phyloP scores from a whole-genome alignment of 495 filamentous ascomycete species.

The Pseudoneurospora amorphoporcata region DNA sequence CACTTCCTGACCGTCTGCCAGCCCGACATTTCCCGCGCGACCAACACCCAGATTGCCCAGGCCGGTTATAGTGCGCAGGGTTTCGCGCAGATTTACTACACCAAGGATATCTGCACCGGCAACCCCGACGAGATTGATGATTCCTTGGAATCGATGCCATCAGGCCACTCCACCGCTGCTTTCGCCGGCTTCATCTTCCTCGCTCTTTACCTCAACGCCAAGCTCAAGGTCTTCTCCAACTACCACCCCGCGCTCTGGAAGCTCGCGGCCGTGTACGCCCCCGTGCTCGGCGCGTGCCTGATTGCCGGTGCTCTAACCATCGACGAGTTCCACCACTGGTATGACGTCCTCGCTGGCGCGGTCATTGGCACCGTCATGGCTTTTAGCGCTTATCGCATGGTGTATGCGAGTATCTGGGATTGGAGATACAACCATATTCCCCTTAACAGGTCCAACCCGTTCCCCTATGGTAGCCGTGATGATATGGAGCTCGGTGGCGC shows the following conservation, averaged over 20 bases:
- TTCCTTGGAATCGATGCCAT: slow-evolving; percentile 48
- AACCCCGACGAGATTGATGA: slow-evolving; percentile 35
- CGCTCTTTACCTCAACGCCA: slow-evolving; percentile 54
- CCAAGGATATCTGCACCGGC: slow-evolving; percentile 36
- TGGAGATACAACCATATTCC: slow-evolving; percentile 46
- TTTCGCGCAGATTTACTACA: slow-evolving; percentile 38
- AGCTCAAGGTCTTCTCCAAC: slow-evolving; percentile 50
- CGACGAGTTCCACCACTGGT: slow-evolving; percentile 53
- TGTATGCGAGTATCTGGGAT: slow-evolving; percentile 49
- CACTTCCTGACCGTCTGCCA: slow-evolving; percentile 49
- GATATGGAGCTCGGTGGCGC: slow-evolving; percentile 28
- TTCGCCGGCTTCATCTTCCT: slow-evolving; percentile 50
- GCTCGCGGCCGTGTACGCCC: slow-evolving; percentile 44
- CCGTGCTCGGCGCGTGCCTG: slow-evolving; percentile 46
- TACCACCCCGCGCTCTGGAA: slow-evolving; percentile 57
- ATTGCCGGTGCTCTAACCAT: slow-evolving; percentile 51
- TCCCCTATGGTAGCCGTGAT: slow-evolving; percentile 18
- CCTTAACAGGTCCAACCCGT: slow-evolving; percentile 28
- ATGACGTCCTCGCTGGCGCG: slow-evolving; percentile 47
- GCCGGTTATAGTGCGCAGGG: slow-evolving; percentile 18
- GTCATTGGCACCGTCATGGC: slow-evolving; percentile 49
- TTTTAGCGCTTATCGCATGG: slow-evolving; percentile 46
- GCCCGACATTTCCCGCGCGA: slow-evolving; percentile 34
- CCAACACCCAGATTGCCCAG: slow-evolving; percentile 16
- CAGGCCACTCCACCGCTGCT: slow-evolving; percentile 47